Evolutionary conservation across 179 eudicot genomes (phyloP).

Genomic region (Kewa caespitosa): DNA sequence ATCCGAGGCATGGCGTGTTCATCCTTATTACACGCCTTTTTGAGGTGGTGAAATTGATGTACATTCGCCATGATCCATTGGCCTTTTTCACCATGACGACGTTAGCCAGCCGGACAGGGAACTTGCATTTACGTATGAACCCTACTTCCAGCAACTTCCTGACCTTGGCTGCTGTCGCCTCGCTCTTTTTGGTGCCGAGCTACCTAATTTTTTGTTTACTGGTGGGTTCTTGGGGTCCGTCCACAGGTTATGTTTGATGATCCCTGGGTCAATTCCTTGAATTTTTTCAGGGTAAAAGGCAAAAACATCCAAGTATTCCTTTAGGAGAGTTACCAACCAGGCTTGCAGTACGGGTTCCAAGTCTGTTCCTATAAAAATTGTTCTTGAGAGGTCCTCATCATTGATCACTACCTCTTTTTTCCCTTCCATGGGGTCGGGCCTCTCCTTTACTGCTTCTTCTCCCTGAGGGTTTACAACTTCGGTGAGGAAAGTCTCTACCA

Average conservation of each 20-base stretch:
- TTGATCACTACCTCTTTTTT: no score
- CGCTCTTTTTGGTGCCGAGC: neutral
- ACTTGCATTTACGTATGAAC: neutral
- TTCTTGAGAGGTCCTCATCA: no score
- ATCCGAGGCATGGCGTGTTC: neutral
- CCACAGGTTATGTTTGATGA: neutral
- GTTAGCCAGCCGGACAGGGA: neutral
- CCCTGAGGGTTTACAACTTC: no score
- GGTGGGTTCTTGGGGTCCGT: neutral
- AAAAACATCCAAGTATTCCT: no score
- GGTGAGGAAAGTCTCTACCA: no score
- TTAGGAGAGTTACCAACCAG: no score
- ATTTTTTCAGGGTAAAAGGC: neutral
- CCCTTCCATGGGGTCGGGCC: no score
- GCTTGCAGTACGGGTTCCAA: no score
- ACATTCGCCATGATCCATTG: slow-evolving; percentile 3
- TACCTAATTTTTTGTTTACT: neutral
- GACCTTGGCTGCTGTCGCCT: neutral
- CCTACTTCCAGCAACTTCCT: neutral
- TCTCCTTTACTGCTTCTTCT: no score
- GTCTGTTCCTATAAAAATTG: no score
- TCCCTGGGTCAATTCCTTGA: neutral
- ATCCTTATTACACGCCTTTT: neutral
- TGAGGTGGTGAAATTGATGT: neutral
- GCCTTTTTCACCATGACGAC: slow-evolving; percentile 5